Conservation (phyloP, 2,329 filamentous ascomycete genomes). For the Graphium sp. region DNA sequence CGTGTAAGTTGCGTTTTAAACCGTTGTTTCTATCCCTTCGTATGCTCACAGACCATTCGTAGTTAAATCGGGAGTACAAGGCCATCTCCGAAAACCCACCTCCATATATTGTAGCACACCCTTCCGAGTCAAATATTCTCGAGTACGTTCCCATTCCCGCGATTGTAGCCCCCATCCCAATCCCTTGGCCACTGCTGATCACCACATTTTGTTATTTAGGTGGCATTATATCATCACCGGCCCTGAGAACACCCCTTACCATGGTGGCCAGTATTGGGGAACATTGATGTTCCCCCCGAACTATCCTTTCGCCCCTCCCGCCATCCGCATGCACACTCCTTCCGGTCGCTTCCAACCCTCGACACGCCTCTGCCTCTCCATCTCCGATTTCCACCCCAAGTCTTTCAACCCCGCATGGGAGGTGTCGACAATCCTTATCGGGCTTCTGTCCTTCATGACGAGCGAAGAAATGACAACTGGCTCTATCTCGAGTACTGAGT, state of each 20-base stretch:
- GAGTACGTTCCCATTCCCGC: slow-evolving; percentile 39
- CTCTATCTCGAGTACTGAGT: slow-evolving; percentile 58
- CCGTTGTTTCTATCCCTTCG: neutral
- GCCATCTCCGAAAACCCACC: slow-evolving; percentile 57
- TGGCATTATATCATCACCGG: slow-evolving; percentile 96
- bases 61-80: slow-evolving; percentile 48
- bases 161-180: neutral
- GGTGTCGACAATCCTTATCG: slow-evolving; percentile 89
- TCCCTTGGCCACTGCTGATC: slow-evolving; percentile 5
- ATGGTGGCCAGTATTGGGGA: slow-evolving; percentile 95
- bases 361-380: slow-evolving; percentile 82
- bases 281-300: slow-evolving; percentile 89
- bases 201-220: slow-evolving; percentile 21
- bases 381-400: slow-evolving; percentile 94
- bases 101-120: slow-evolving; percentile 77
- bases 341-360: slow-evolving; percentile 90
- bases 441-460: slow-evolving; percentile 93
- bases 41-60: neutral
- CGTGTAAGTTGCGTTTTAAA: slow-evolving; percentile 29
- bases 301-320: slow-evolving; percentile 92
- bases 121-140: slow-evolving; percentile 79
- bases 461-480: slow-evolving; percentile 98
- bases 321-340: slow-evolving; percentile 98
- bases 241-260: slow-evolving; percentile 84
- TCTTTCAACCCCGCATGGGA: slow-evolving; percentile 98